These are phyloP conservation scores for Nemania serpens DNA, from an alignment of 2,329 filamentous ascomycete genomes.

Conservation along the genomic window DNA sequence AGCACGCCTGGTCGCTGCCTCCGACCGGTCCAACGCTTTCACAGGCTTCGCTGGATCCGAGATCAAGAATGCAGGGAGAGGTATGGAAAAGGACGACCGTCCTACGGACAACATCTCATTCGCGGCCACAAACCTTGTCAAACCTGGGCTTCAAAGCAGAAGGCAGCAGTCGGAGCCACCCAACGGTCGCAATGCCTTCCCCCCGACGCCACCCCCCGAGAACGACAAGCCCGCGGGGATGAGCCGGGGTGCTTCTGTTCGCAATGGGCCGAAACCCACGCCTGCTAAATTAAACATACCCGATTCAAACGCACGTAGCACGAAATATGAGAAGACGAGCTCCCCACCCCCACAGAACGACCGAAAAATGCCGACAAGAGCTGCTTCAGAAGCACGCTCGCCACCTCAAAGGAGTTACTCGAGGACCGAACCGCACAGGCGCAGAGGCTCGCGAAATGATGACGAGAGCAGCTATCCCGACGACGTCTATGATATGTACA, in stretches of 20 bases:
- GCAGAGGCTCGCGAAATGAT: constrained; percentile 52
- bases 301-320: constrained; percentile 53
- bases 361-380: constrained; percentile 43
- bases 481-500: constrained; percentile 71
- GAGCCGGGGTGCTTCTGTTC: constrained; percentile 63
- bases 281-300: constrained; percentile 68
- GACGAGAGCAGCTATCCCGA: constrained; percentile 65
- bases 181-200: constrained; percentile 79
- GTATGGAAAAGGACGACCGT: constrained; percentile 73
- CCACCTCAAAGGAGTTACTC: constrained; percentile 51
- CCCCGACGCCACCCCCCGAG: constrained; percentile 97
- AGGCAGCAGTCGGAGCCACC: constrained; percentile 87
- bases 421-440: constrained; percentile 44
- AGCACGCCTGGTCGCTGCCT: constrained; percentile 87
- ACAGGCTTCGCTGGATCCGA: constrained; percentile 81
- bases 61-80: constrained; percentile 69
- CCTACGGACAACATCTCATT: constrained; percentile 85
- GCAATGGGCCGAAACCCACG: constrained; percentile 64
- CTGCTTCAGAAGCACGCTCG: constrained; percentile 51
- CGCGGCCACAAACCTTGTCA: constrained; percentile 90
- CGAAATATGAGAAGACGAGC: constrained; percentile 58
- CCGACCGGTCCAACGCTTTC: constrained; percentile 78
- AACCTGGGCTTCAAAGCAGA: constrained; percentile 78
- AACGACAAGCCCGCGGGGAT: constrained; percentile 65
- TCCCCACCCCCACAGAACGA: constrained; percentile 55